Base-by-base conservation (phyloP, 441 rosid genomes). In the Brassica hybrid region DNA sequence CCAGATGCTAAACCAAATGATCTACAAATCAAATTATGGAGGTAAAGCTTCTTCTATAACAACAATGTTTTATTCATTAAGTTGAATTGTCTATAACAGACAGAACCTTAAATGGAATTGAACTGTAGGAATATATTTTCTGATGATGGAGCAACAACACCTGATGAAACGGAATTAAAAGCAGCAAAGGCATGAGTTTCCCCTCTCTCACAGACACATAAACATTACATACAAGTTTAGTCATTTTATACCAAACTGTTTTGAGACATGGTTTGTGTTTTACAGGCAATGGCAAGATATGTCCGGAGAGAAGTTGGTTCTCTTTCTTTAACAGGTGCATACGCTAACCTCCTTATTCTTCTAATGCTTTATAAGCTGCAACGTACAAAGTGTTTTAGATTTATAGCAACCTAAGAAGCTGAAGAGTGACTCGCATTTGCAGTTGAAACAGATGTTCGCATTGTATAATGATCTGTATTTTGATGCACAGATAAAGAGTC, bases 241-340 rank as follows among this genome's bases (percentile, higher is more conserved):
- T 16, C 75, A 7, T 21, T 61, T 36, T 48, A 30, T 67, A 62
- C 69, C 25, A 32, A 50, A 57, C 16, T 54, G 21, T 41, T 61
- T 67, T 7, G 43, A 83, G 62, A 77, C 71, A 69, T 17, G 32
- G 76, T 66, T 54, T 6, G 30, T 72, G 7, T 82, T 25, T 77
- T 52, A 84, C 90, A 96, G 99, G 98, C 94, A 75, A 90, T 94
- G 97, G 87, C 94, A 71, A 88, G 98, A 82, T 96, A 94, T 82
- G 96, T 88, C 45, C 89, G 89, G 41, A 88, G 86, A 57, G 98
- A 96, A 88, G 88, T 85, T 54, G 60, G 83, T 71, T 94, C 94
- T 81, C 88, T 92, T 56, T 89, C 96, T 27, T 82, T 94, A 78
- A 94, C 99, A 56, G 94, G 98, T 96, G 71, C 27, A 72, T 38